A percentile compares a stretch with the other conserved stretches of the same genome.
Evolutionary conservation across 805 yeast genomes (phyloP).

Genomic region (Nakazawaea ambrosiae): DNA sequence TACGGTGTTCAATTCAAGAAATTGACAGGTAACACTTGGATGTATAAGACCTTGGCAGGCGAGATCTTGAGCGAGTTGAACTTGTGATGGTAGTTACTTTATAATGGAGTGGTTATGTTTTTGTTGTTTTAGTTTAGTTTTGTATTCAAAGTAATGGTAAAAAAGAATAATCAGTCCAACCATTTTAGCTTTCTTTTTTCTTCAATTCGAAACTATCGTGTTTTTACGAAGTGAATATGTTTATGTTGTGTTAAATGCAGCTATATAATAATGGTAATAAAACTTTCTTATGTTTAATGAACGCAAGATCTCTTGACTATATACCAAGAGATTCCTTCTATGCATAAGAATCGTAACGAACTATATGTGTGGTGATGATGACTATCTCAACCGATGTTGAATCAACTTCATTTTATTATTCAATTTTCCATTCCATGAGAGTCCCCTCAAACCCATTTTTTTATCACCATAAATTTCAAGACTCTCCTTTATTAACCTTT

Average conservation of each 20-base stretch:
- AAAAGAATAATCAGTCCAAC: too few species aligned
- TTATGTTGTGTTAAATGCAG: too few species aligned
- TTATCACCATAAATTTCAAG: constrained; percentile 18
- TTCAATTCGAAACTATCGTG: too few species aligned
- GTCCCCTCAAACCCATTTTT: constrained; percentile 23
- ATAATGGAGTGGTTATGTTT: not conserved
- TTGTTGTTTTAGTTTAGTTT: not conserved
- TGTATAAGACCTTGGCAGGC: constrained; percentile 85
- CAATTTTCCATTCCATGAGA: constrained; percentile 28
- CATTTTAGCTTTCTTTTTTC: too few species aligned
- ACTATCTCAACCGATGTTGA: constrained; percentile 18
- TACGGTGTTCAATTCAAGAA: constrained; percentile 95
- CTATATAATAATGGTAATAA: too few species aligned
- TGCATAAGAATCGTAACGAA: too few species aligned
- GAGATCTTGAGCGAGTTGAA: constrained; percentile 70
- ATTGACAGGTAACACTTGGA: constrained; percentile 90
- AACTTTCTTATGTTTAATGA: too few species aligned
- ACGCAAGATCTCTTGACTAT: too few species aligned
- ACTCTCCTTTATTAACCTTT: constrained; percentile 18
- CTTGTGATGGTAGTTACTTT: constrained; percentile 35
- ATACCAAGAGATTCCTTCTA: too few species aligned
- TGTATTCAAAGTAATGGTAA: too few species aligned
- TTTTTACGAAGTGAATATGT: too few species aligned
- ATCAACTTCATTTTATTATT: constrained; percentile 23
- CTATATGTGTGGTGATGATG: too few species aligned